These are phyloP conservation scores for Neurospora africana DNA, from an alignment of 495 filamentous ascomycete species.

Conservation along the genomic window DNA sequence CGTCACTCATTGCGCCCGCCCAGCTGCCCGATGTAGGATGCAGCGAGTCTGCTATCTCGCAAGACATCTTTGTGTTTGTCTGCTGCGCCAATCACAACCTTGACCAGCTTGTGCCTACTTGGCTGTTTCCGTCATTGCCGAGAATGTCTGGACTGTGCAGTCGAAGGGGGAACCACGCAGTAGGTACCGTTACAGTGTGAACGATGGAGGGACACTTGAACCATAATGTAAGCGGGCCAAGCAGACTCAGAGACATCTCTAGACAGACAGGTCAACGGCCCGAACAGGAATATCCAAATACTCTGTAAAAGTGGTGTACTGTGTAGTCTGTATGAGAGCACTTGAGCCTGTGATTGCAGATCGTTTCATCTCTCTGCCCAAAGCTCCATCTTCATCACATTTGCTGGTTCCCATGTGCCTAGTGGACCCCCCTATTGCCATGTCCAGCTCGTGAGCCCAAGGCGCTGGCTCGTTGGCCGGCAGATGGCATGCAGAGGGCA, in stretches of 20 bases:
- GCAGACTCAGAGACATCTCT: neutral
- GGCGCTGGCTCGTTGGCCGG: neutral
- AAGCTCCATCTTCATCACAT: neutral
- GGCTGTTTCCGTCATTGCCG: neutral
- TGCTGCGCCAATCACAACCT: neutral
- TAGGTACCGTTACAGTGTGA: neutral
- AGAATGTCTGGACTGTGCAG: neutral
- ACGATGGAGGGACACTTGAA: neutral
- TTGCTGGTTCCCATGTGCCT: neutral
- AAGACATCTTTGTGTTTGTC: neutral
- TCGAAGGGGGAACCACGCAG: neutral
- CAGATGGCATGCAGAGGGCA: neutral
- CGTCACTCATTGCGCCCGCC: neutral
- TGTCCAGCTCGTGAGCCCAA: neutral
- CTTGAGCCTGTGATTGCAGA: neutral
- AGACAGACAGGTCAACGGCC: neutral
- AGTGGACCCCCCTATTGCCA: neutral
- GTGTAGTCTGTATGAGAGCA: too few species aligned
- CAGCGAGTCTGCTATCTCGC: neutral
- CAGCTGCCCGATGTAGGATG: neutral
- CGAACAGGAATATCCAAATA: neutral
- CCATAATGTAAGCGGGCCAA: neutral
- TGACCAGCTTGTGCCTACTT: neutral
- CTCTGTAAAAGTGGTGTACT: neutral
- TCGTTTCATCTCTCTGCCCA: conserved; percentile 1